phyloP scores from a whole-genome alignment of 257 asterid species.

The Solanum clarkiae region DNA sequence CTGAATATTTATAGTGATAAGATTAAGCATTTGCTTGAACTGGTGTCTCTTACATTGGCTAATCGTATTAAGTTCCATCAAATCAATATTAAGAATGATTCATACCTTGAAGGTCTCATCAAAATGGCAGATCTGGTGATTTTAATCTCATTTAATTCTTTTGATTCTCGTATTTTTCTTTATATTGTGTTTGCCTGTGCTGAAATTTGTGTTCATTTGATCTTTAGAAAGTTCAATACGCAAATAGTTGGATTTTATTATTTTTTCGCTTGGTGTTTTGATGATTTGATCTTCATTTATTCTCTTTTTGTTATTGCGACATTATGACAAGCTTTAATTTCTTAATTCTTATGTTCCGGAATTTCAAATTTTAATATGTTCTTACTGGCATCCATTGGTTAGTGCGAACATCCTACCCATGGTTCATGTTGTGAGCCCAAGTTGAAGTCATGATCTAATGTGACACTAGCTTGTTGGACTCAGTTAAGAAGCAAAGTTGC shows the following conservation, averaged over 20 bases:
- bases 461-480: no score
- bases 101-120: constrained; percentile 86
- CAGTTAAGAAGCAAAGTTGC: no score
- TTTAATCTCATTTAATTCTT: neutral
- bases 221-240: neutral
- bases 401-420: no score
- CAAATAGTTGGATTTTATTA: neutral
- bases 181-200: neutral
- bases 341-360: neutral
- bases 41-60: constrained; percentile 29
- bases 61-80: constrained; percentile 85
- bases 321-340: neutral
- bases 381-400: neutral
- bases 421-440: no score
- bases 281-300: neutral
- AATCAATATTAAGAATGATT: constrained; percentile 70
- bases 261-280: neutral
- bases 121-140: constrained; percentile 89
- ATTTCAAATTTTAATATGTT: neutral
- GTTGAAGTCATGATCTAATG: no score
- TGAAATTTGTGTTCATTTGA: neutral
- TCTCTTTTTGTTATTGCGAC: neutral
- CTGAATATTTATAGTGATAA: constrained; percentile 21
- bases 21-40: constrained; percentile 74
- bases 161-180: neutral